Conservation (phyloP, 371 early-diverging fungal genomes). For the Mucor irregularis region DNA sequence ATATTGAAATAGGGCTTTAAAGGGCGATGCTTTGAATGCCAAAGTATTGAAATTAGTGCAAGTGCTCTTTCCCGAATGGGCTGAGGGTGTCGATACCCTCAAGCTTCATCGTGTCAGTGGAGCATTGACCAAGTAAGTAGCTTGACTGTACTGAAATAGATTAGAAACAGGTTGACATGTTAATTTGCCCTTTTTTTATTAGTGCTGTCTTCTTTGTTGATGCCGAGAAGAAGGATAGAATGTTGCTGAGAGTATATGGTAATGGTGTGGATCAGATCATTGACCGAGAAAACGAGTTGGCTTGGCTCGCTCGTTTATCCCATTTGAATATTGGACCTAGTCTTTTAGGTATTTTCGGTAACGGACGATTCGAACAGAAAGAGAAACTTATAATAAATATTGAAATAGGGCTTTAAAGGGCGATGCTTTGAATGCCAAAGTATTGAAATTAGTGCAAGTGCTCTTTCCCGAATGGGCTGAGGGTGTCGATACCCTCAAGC, state of each 20-base stretch:
- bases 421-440: conserved; percentile 15
- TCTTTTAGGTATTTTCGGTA: conserved; percentile 79
- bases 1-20: conserved; percentile 25
- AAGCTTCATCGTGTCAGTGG: conserved; percentile 66
- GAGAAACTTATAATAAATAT: too few relatives aligned
- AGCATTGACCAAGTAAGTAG: conserved; percentile 75
- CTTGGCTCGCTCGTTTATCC: conserved; percentile 76
- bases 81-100: conserved; percentile 35
- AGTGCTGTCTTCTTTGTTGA: conserved; percentile 75
- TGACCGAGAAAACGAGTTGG: conserved; percentile 77
- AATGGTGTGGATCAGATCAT: conserved; percentile 77
- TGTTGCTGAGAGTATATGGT: conserved; percentile 81
- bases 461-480: conserved; percentile 50
- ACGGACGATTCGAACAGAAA: conserved; percentile 91
- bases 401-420: conserved; percentile 22
- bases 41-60: conserved; percentile 22
- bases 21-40: conserved; percentile 21
- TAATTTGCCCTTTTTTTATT: not conserved
- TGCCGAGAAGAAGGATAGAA: conserved; percentile 41
- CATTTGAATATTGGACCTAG: conserved; percentile 71
- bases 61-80: conserved; percentile 47
- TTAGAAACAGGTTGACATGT: not conserved
- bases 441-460: conserved; percentile 20
- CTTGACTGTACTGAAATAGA: too few relatives aligned
- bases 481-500: conserved; percentile 32